phyloP scores from a whole-genome alignment of 1,139 yeast genomes.

The Saccharomycopsis hybrid region DNA sequence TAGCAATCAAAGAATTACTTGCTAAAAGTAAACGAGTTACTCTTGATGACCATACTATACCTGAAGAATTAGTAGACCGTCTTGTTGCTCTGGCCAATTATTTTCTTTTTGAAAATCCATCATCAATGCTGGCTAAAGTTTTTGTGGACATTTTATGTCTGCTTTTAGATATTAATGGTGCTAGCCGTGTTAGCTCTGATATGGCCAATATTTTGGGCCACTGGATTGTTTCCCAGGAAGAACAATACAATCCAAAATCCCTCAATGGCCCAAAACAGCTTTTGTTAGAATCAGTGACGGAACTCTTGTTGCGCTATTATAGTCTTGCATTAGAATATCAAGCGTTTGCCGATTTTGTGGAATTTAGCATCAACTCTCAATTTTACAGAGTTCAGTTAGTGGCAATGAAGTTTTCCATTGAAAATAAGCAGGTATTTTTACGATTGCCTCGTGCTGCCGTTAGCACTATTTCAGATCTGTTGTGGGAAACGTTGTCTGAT shows the following conservation, averaged over 20 bases:
- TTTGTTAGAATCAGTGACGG: constrained; percentile 32
- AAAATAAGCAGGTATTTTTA: constrained; percentile 22
- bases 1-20: constrained; percentile 38
- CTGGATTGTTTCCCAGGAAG: constrained; percentile 27
- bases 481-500: constrained; percentile 30
- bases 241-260: constrained; percentile 18
- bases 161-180: constrained; percentile 15
- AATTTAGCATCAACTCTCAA: constrained; percentile 33
- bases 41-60: constrained; percentile 6
- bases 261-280: constrained; percentile 44
- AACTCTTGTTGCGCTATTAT: constrained; percentile 27
- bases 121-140: constrained; percentile 34
- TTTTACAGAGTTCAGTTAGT: constrained; percentile 46
- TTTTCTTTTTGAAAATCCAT: constrained; percentile 28
- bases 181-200: constrained; percentile 1
- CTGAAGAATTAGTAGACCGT: constrained; percentile 19
- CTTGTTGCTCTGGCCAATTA: constrained; percentile 24
- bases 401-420: constrained; percentile 32
- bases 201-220: constrained; percentile 21
- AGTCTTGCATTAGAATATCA: constrained; percentile 22
- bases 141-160: constrained; percentile 31
- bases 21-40: background rate
- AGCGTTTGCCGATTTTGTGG: constrained; percentile 27
- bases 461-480: constrained; percentile 20
- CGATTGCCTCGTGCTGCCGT: constrained; percentile 20